Conservation (phyloP, 2,329 filamentous ascomycete species). For the Alternaria novae-zelandiae region DNA sequence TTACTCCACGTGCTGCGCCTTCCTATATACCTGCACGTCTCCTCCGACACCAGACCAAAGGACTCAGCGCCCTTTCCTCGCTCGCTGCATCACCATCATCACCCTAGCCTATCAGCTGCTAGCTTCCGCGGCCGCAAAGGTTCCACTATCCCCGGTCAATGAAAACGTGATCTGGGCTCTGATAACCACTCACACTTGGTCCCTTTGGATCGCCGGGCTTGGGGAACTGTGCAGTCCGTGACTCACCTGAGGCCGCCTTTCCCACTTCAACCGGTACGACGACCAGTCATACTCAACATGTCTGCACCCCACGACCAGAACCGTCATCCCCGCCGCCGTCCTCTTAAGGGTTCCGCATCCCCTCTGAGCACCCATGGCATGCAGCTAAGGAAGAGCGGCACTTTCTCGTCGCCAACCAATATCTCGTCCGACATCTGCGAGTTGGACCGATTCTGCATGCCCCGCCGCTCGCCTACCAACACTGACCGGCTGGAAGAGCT, state of each 20-base stretch:
- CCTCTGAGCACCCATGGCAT: slow-evolving; percentile 50
- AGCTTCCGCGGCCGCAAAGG: slow-evolving; percentile 11
- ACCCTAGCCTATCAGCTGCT: slow-evolving; percentile 14
- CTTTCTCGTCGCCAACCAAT: slow-evolving; percentile 54
- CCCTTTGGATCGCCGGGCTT: slow-evolving; percentile 29
- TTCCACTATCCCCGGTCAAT: slow-evolving; percentile 25
- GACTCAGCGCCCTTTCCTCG: slow-evolving; percentile 40
- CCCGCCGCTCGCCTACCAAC: slow-evolving; percentile 56
- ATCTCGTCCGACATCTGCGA: slow-evolving; percentile 49
- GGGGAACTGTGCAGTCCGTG: slow-evolving; percentile 36
- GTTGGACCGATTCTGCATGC: slow-evolving; percentile 50
- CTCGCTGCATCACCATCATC: slow-evolving; percentile 15
- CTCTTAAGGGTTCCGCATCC: slow-evolving; percentile 47
- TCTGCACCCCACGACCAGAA: slow-evolving; percentile 48
- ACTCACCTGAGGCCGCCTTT: slow-evolving; percentile 46
- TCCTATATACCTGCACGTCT: slow-evolving; percentile 38
- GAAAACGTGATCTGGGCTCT: slow-evolving; percentile 35
- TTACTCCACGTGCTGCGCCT: slow-evolving; percentile 42
- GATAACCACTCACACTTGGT: slow-evolving; percentile 32
- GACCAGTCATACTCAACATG: slow-evolving; percentile 48
- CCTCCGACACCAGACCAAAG: slow-evolving; percentile 28
- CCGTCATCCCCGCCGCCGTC: slow-evolving; percentile 55
- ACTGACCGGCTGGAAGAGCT: slow-evolving; percentile 57
- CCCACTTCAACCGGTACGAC: slow-evolving; percentile 29
- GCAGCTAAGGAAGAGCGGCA: slow-evolving; percentile 56